Evolutionary conservation across 176 grass and related monocot genomes (phyloP).

Genomic region (Pharus latifolius): DNA sequence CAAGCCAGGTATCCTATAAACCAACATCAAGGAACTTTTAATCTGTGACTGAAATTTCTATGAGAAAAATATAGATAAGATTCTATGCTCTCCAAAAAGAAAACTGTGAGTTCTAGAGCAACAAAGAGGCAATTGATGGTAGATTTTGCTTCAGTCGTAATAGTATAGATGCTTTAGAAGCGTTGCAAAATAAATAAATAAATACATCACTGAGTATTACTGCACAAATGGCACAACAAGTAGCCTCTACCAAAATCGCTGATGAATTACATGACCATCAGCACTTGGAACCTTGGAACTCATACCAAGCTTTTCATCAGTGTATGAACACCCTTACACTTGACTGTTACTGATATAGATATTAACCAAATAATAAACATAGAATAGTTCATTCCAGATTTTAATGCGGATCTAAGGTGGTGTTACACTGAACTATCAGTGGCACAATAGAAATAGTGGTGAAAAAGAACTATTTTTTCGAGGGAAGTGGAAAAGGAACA

Average conservation of each 20-base stretch:
- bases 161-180: too few relatives aligned
- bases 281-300: not conserved
- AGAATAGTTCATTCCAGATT: not conserved
- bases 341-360: too few relatives aligned
- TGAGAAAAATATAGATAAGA: not conserved
- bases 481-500: not conserved
- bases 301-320: not conserved
- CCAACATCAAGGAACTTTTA: not conserved
- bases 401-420: not conserved
- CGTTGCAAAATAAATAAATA: too few relatives aligned
- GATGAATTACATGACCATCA: not conserved
- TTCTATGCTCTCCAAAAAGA: not conserved
- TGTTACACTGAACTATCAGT: not conserved
- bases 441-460: too few relatives aligned
- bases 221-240: not conserved
- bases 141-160: too few relatives aligned
- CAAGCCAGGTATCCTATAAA: constrained; percentile 89
- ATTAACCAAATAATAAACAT: not conserved
- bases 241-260: not conserved
- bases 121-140: too few relatives aligned
- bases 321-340: not conserved
- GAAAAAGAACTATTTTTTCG: too few relatives aligned
- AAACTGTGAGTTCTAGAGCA: too few relatives aligned
- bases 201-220: too few relatives aligned
- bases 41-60: not conserved